A percentile compares a stretch with the other conserved stretches of the same genome.
phyloP scores from a whole-genome alignment of 371 early-diverging fungal species.

The Mortierella sp. region DNA sequence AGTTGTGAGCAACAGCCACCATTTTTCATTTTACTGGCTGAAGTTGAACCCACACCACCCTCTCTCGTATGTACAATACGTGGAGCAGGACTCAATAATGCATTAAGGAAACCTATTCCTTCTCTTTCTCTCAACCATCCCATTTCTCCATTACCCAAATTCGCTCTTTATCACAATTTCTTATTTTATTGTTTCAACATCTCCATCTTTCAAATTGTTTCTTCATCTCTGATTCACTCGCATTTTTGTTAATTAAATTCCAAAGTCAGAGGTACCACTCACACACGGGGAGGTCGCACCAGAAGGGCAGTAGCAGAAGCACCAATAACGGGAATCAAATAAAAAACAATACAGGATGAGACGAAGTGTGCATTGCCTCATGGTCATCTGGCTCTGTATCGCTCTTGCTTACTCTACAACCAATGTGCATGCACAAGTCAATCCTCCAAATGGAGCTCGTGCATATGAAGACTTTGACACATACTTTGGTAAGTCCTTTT shows the following conservation, averaged over 20 bases:
- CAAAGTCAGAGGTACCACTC: constrained; percentile 2
- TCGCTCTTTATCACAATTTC: neutral
- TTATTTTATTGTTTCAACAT: neutral
- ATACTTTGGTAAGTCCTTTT: constrained; percentile 34
- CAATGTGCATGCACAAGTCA: constrained; percentile 27
- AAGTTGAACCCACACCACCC: no score
- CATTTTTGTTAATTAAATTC: neutral
- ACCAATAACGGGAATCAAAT: constrained; percentile 6
- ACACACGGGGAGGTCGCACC: neutral
- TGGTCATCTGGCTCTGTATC: constrained; percentile 47
- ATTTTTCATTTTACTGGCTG: no score
- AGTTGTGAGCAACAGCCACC: neutral
- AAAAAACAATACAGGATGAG: neutral
- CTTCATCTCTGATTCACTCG: neutral
- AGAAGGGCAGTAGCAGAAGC: constrained; percentile 3
- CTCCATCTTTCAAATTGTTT: neutral
- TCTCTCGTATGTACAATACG: no score
- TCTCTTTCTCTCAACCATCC: neutral
- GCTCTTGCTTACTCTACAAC: constrained; percentile 27
- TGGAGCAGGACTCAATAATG: neutral
- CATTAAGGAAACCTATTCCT: neutral
- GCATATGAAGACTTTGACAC: constrained; percentile 24
- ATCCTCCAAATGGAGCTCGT: constrained; percentile 25
- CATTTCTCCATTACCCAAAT: neutral
- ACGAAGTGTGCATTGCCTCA: constrained; percentile 30